Percentiles rank a stretch among this genome's conserved stretches.
phyloP scores from a whole-genome alignment of 345 rosid species.

The Eucalyptus cloeziana region DNA sequence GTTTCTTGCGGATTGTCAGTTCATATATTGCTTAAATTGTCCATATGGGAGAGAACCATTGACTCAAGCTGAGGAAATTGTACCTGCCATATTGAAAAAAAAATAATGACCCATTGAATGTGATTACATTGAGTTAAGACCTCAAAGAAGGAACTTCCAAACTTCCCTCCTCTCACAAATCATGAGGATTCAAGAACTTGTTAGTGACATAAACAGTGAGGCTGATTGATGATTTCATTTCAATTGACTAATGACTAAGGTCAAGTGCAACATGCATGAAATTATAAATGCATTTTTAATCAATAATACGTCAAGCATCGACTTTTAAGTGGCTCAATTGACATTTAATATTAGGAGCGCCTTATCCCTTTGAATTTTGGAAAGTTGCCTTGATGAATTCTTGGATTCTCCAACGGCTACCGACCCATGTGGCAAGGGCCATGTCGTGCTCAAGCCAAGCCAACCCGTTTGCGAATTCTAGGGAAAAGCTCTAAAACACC shows the following conservation, averaged over 20 bases:
- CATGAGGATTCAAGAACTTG: background rate
- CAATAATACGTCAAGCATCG: accelerated
- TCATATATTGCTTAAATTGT: background rate
- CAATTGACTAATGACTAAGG: background rate
- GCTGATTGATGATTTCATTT: background rate
- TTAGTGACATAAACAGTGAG: accelerated
- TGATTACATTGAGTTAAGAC: too few relatives aligned
- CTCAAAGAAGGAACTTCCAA: too few relatives aligned
- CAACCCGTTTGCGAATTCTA: too few relatives aligned
- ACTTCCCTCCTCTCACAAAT: background rate
- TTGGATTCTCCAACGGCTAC: too few relatives aligned
- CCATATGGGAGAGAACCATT: background rate
- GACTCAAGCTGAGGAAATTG: accelerated
- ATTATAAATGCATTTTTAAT: background rate
- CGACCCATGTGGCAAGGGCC: too few relatives aligned
- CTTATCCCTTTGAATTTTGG: background rate
- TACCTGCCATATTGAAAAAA: background rate
- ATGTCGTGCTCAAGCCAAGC: too few relatives aligned
- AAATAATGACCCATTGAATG: background rate
- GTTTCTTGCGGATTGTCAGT: background rate
- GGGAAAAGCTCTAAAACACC: too few relatives aligned
- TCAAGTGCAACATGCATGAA: background rate
- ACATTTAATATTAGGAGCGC: too few relatives aligned
- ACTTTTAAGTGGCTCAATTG: background rate
- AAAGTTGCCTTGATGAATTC: background rate